These are phyloP conservation scores for Mycena alexandri DNA, from an alignment of 768 basidiomycete species.

Conservation along the genomic window DNA sequence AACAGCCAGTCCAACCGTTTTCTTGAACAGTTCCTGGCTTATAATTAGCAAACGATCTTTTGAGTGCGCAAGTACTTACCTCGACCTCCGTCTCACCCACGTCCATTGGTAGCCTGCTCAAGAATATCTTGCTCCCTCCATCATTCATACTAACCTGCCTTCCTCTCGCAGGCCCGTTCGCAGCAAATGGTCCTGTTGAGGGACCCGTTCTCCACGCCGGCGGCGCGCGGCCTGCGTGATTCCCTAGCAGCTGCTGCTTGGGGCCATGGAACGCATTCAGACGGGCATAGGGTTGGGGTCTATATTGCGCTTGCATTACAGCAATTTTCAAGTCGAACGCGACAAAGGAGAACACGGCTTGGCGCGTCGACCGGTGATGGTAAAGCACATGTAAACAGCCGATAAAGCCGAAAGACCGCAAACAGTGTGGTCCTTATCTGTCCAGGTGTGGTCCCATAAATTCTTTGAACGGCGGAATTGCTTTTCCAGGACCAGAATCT, in stretches of 20 bases:
- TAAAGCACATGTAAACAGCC: not conserved
- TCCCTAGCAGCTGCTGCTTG: slow-evolving; percentile 71
- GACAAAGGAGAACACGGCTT: slow-evolving; percentile 19
- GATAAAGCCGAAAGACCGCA: too few relatives aligned
- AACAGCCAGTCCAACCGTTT: slow-evolving; percentile 55
- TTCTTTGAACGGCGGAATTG: too few relatives aligned
- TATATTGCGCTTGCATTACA: slow-evolving; percentile 34
- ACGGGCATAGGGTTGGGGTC: slow-evolving; percentile 42
- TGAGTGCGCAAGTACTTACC: slow-evolving; percentile 52
- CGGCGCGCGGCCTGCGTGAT: slow-evolving; percentile 63
- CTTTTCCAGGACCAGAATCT: too few relatives aligned
- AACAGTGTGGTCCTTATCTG: too few relatives aligned
- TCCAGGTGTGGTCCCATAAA: too few relatives aligned
- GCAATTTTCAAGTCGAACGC: not conserved
- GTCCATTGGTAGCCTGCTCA: slow-evolving; percentile 76
- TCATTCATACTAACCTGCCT: slow-evolving; percentile 43
- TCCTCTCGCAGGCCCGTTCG: slow-evolving; percentile 41
- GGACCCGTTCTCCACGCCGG: slow-evolving; percentile 69
- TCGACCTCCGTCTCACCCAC: slow-evolving; percentile 78
- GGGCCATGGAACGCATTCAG: slow-evolving; percentile 62
- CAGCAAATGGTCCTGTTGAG: slow-evolving; percentile 24
- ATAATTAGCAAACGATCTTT: not conserved
- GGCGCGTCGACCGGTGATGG: too few relatives aligned
- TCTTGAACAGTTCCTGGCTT: slow-evolving; percentile 77
- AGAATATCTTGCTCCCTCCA: slow-evolving; percentile 75